Evolutionary conservation across 306 rosid species (phyloP).

Genomic region (Clitoria ternatea): DNA sequence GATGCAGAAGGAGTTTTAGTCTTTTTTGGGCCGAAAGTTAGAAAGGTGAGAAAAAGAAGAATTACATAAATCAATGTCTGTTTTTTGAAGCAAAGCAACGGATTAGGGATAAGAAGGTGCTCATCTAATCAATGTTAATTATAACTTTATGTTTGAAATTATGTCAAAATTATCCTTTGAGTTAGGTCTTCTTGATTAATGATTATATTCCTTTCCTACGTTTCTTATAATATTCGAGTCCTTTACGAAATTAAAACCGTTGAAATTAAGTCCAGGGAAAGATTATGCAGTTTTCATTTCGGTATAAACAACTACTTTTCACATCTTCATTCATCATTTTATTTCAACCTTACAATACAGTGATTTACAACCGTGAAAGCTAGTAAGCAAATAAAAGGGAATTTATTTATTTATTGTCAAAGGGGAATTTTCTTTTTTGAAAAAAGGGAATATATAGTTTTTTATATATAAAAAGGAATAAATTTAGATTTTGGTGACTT

Average conservation of each 20-base stretch:
- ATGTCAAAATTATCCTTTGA: neutral
- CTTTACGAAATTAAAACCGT: neutral
- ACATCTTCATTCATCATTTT: no score
- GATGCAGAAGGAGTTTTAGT: neutral
- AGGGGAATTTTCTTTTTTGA: no score
- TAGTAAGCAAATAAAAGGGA: no score
- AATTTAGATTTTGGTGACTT: no score
- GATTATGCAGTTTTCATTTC: neutral
- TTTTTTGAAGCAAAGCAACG: neutral
- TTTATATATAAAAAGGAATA: no score
- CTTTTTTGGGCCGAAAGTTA: conserved; percentile 2
- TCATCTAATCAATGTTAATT: neutral
- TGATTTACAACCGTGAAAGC: no score
- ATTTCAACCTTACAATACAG: no score
- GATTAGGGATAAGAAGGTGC: neutral
- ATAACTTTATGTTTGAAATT: neutral
- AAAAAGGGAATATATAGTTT: no score
- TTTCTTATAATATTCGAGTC: neutral
- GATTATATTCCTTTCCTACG: neutral
- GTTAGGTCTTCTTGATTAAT: neutral
- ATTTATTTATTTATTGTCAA: no score
- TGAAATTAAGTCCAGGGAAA: neutral
- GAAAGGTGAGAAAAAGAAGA: neutral
- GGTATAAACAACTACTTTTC: no score
- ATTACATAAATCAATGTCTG: neutral